These are phyloP conservation scores for Fraxinus baroniana DNA, from an alignment of 305 asterid genomes.

Conservation along the genomic window DNA sequence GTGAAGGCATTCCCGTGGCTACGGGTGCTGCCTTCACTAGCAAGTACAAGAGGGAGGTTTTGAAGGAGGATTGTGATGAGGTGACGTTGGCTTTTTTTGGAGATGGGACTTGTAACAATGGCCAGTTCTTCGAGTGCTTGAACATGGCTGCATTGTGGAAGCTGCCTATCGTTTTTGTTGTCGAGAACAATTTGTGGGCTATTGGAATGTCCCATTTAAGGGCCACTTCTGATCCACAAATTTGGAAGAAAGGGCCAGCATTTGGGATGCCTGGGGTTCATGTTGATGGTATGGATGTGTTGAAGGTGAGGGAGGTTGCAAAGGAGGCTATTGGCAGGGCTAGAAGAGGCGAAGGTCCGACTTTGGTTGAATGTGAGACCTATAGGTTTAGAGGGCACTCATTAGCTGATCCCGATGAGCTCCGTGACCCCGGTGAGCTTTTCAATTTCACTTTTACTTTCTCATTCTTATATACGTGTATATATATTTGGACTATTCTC, in stretches of 20 bases:
- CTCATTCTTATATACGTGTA: neutral
- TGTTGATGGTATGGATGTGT: slow-evolving; percentile 97
- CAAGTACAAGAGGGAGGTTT: slow-evolving; percentile 81
- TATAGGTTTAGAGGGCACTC: slow-evolving; percentile 98
- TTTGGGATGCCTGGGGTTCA: slow-evolving; percentile 99
- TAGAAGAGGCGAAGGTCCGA: slow-evolving; percentile 95
- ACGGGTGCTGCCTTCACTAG: slow-evolving; percentile 94
- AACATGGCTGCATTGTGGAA: slow-evolving; percentile 99
- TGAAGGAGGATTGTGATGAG: slow-evolving; percentile 86
- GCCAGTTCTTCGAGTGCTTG: slow-evolving; percentile 96
- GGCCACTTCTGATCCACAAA: slow-evolving; percentile 86
- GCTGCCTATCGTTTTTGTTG: slow-evolving; percentile 88
- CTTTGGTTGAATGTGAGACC: slow-evolving; percentile 94
- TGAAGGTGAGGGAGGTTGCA: slow-evolving; percentile 97
- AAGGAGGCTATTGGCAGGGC: slow-evolving; percentile 88
- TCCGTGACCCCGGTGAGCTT: slow-evolving; percentile 90
- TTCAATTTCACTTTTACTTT: neutral
- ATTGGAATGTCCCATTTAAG: slow-evolving; percentile 98
- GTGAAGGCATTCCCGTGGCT: slow-evolving; percentile 98
- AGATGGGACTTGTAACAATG: slow-evolving; percentile 95
- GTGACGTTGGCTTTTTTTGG: slow-evolving; percentile 92
- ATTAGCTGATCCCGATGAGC: slow-evolving; percentile 99
- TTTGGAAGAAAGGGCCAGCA: slow-evolving; percentile 97
- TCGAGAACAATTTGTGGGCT: slow-evolving; percentile 98
- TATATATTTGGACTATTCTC: neutral